phyloP scores from a whole-genome alignment of 441 rosid genomes.

The Eutrema salsugineum region DNA sequence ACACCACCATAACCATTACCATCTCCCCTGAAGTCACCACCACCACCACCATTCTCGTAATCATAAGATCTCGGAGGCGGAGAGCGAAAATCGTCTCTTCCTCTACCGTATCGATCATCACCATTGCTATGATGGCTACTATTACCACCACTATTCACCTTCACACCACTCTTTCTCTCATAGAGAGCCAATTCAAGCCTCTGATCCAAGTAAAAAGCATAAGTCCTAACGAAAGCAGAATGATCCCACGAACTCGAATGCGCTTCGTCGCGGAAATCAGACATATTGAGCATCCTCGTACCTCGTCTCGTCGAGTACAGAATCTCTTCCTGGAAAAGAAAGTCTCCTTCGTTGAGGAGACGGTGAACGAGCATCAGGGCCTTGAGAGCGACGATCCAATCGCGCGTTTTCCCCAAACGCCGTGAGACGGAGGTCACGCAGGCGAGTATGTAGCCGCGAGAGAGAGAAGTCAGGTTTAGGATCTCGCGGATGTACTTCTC shows the following conservation, averaged over 20 bases:
- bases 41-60: slow-evolving; percentile 35
- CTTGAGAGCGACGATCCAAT: slow-evolving; percentile 92
- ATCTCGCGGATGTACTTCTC: slow-evolving; percentile 82
- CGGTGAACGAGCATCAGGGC: slow-evolving; percentile 70
- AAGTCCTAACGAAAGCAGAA: slow-evolving; percentile 86
- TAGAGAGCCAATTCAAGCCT: slow-evolving; percentile 64
- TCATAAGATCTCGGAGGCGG: slow-evolving; percentile 69
- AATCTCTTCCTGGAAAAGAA: slow-evolving; percentile 75
- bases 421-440: slow-evolving; percentile 76
- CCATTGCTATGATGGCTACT: slow-evolving; percentile 45
- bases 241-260: slow-evolving; percentile 98
- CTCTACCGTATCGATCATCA: slow-evolving; percentile 45
- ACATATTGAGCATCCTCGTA: slow-evolving; percentile 78
- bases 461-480: slow-evolving; percentile 61
- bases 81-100: slow-evolving; percentile 63
- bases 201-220: slow-evolving; percentile 85
- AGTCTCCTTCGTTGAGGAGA: slow-evolving; percentile 76
- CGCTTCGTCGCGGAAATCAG: slow-evolving; percentile 92
- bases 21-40: slow-evolving; percentile 52
- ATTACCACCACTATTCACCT: slow-evolving; percentile 25
- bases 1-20: slow-evolving; percentile 39
- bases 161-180: slow-evolving; percentile 51
- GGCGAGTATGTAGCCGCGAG: slow-evolving; percentile 77
- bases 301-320: slow-evolving; percentile 77
- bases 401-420: slow-evolving; percentile 87